Percentiles rank a stretch among this genome's conserved stretches.
Evolutionary conservation across 371 early-diverging fungal species (phyloP).

Genomic region (Mucor saturninus): DNA sequence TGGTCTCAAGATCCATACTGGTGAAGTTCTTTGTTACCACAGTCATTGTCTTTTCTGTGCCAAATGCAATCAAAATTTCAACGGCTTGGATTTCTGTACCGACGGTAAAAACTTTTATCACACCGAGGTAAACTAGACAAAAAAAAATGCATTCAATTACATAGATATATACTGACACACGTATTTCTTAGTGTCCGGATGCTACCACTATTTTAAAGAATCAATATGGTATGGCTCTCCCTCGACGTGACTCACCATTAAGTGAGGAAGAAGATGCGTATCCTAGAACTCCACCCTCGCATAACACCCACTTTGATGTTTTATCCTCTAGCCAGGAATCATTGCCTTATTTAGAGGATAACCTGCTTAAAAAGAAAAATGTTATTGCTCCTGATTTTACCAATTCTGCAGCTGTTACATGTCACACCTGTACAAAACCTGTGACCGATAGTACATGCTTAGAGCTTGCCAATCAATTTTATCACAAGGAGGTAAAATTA

Average conservation of each 20-base stretch:
- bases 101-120: constrained; percentile 52
- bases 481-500: constrained; percentile 35
- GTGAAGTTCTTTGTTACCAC: constrained; percentile 25
- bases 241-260: constrained; percentile 9
- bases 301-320: not conserved
- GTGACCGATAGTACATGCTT: constrained; percentile 31
- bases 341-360: not conserved
- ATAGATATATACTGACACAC: no score
- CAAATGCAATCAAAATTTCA: constrained; percentile 25
- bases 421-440: constrained; percentile 25
- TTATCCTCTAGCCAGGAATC: not conserved
- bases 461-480: constrained; percentile 27
- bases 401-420: constrained; percentile 3
- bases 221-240: not conserved
- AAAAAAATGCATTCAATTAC: no score
- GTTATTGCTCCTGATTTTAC: not conserved
- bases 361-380: constrained; percentile 8
- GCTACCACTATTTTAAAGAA: not conserved
- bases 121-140: constrained; percentile 32
- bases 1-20: constrained; percentile 23
- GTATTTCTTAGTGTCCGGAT: not conserved
- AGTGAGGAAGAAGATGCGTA: constrained; percentile 31
- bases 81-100: constrained; percentile 43
- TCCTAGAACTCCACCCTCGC: constrained; percentile 22
- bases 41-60: constrained; percentile 25